Base-by-base conservation (phyloP, 768 basidiomycete genomes). In the Mycena pura region DNA sequence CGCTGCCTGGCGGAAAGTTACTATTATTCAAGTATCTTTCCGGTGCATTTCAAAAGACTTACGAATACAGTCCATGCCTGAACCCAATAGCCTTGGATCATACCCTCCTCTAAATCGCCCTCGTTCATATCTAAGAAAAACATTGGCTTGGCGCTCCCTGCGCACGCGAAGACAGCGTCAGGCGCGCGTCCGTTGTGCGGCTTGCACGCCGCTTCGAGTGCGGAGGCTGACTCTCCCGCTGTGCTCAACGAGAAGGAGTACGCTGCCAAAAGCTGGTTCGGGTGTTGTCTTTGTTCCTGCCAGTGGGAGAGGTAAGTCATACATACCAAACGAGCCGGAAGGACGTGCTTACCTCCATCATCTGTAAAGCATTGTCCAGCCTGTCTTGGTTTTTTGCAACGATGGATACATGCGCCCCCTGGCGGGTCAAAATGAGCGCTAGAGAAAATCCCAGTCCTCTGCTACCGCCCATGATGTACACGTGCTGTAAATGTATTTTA, bases 391-490 rank as follows among this genome's bases (percentile, higher is more conserved):
- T 86, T 13, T 93, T 82, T 7, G 93, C 94, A 10, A 96, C 89
- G 60, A 96, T 93, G 7, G 91, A 92, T 3, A 96, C 88, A 63
- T 93, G 82, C 0, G 94, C 93, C 0, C 95, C 95, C 59, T 79
- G 79, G 60, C 78, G 76, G 14, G 84, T 83, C 2, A 96, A 80
- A 15, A 89, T 76, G 27, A 82, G 79, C 1, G 93, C 90, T 8
- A 96, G 77, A 0, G 86, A 83, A 2, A 93, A 81, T 1, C 95
- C 95, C 0, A 95, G 84, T 1, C 95, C 95, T 14, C 87, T 80
- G 39, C 88, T 90, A 3, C 92, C 94, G 3, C 95, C 95, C 0
- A 93, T 93, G 17, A 96, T 79, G 70, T 93, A 93, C 74, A 87
- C 86, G 66, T 95, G 92, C 95, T 96, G 38, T 27, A 22, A 9